phyloP scores from a whole-genome alignment of 192 early-diverging fungal genomes.

The Thamnidium elegans region DNA sequence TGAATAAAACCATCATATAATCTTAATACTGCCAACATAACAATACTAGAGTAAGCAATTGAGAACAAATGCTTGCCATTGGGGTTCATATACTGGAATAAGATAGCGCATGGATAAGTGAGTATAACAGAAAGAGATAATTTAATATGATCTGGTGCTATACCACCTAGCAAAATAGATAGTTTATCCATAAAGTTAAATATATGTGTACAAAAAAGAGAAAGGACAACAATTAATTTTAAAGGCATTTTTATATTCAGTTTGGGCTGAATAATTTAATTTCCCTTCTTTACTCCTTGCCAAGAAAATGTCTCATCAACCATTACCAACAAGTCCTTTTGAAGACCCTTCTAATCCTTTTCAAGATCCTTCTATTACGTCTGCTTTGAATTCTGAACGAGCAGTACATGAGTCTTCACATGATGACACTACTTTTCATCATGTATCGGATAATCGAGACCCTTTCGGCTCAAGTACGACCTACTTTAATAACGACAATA shows the following conservation, averaged over 20 bases:
- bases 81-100: no score
- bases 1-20: conserved; percentile 53
- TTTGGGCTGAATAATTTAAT: background rate
- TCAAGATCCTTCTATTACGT: conserved; percentile 40
- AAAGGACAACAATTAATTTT: background rate
- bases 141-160: conserved; percentile 58
- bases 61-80: conserved; percentile 37
- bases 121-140: conserved; percentile 51
- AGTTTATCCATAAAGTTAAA: background rate
- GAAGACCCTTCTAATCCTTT: conserved; percentile 38
- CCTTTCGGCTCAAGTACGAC: conserved; percentile 18
- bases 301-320: conserved; percentile 5
- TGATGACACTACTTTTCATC: conserved; percentile 20
- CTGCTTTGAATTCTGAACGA: conserved; percentile 30
- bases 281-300: background rate
- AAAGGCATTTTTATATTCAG: background rate
- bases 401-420: conserved; percentile 13
- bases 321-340: conserved; percentile 23
- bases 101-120: conserved; percentile 40
- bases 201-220: background rate
- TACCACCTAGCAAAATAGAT: conserved; percentile 18
- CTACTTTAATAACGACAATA: background rate
- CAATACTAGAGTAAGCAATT: conserved; percentile 49
- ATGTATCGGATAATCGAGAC: conserved; percentile 21
- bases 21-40: conserved; percentile 33